These are phyloP conservation scores for Tetracladium marchalianum DNA, from an alignment of 495 filamentous ascomycete genomes.

Conservation along the genomic window DNA sequence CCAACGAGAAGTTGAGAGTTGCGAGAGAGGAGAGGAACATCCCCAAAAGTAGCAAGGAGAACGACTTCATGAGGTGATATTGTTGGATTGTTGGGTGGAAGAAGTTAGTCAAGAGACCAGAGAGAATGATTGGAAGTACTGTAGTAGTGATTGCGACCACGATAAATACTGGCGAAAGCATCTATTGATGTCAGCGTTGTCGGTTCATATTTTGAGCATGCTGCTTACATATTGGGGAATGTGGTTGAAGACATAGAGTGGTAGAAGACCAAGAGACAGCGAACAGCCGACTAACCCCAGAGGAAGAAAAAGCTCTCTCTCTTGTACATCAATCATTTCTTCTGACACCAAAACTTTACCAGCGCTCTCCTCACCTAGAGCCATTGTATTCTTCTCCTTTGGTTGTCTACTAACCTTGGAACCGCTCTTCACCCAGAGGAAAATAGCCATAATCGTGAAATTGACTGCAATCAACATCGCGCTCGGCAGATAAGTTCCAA, in stretches of 20 bases:
- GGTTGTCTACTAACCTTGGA: constrained; percentile 18
- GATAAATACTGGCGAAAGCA: constrained; percentile 47
- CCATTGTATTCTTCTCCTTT: constrained; percentile 13
- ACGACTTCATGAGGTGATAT: constrained; percentile 70
- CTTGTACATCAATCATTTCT: constrained; percentile 29
- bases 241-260: constrained; percentile 82
- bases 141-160: constrained; percentile 48
- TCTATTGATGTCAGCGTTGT: constrained; percentile 29
- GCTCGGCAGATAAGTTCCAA: constrained; percentile 92
- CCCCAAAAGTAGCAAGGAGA: constrained; percentile 85
- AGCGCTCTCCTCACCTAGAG: constrained; percentile 7
- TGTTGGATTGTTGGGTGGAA: constrained; percentile 54
- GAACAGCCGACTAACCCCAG: constrained; percentile 57
- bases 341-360: constrained; percentile 15
- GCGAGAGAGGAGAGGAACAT: constrained; percentile 86
- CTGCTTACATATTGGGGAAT: constrained; percentile 49
- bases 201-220: neutral
- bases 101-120: constrained; percentile 36
- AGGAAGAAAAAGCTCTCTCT: constrained; percentile 72
- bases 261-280: constrained; percentile 72
- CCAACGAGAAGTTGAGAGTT: constrained; percentile 92
- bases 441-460: constrained; percentile 92
- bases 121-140: constrained; percentile 46
- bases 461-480: constrained; percentile 92
- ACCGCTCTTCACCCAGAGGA: constrained; percentile 83